A percentile compares a stretch with the other conserved stretches of the same genome.
Evolutionary conservation across 2,329 filamentous ascomycete species (phyloP).

Genomic region (Sporothrix variecibatus): DNA sequence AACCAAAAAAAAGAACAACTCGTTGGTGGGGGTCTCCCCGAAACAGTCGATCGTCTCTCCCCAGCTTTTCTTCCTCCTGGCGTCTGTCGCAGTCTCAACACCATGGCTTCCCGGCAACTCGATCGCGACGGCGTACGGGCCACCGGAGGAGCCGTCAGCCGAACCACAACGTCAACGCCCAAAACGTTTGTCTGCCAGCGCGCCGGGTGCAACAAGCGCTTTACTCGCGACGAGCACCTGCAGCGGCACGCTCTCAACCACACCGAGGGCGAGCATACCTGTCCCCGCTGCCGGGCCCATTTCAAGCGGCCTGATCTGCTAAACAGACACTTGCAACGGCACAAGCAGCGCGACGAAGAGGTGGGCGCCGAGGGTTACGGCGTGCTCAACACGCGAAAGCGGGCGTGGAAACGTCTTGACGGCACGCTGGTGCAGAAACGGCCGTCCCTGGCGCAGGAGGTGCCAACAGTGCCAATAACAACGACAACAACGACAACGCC

Average conservation of each 20-base stretch:
- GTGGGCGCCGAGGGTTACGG: conserved; percentile 30
- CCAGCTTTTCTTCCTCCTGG: no score
- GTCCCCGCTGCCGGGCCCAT: conserved; percentile 28
- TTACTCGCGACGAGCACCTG: conserved; percentile 78
- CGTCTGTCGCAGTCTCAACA: neutral
- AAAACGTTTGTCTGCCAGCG: conserved; percentile 27
- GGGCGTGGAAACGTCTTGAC: conserved; percentile 28
- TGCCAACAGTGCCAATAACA: neutral
- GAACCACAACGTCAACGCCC: neutral
- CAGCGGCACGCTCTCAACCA: conserved; percentile 79
- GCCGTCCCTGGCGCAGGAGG: conserved; percentile 8
- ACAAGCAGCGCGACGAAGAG: conserved; percentile 27
- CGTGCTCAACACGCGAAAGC: conserved; percentile 29
- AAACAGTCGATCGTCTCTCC: no score
- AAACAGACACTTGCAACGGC: conserved; percentile 29
- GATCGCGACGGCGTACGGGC: neutral
- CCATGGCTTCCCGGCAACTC: neutral
- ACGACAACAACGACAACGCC: neutral
- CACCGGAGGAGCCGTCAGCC: no score
- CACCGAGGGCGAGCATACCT: conserved; percentile 24
- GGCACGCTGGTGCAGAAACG: conserved; percentile 26
- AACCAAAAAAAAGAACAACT: neutral
- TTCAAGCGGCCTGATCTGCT: conserved; percentile 31
- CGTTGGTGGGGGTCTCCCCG: neutral
- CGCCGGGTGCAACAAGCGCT: conserved; percentile 74